Evolutionary conservation across 2,329 filamentous ascomycete species (phyloP).

Genomic region (Plectosphaerella cucumerina): DNA sequence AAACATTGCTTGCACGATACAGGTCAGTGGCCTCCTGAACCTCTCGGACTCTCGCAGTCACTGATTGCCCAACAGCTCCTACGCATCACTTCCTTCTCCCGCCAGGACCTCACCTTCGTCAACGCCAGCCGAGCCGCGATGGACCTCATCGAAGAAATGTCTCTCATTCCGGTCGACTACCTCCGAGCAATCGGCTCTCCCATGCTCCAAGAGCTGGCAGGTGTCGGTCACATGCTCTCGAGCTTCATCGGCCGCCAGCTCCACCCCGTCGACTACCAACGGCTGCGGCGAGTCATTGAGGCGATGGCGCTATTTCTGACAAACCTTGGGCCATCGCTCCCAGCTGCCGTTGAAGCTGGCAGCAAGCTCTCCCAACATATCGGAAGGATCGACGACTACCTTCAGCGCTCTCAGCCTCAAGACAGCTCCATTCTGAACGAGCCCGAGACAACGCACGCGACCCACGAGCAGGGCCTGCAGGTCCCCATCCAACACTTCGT

Average conservation of each 20-base stretch:
- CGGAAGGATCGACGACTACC: slow-evolving; percentile 10
- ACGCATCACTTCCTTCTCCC: slow-evolving; percentile 11
- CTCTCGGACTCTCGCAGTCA: no score
- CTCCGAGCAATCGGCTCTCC: slow-evolving; percentile 12
- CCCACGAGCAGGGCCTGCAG: not conserved
- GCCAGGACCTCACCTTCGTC: slow-evolving; percentile 10
- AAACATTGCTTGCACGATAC: slow-evolving; percentile 28
- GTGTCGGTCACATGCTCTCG: slow-evolving; percentile 11
- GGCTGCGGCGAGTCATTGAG: slow-evolving; percentile 11
- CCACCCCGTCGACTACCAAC: slow-evolving; percentile 7
- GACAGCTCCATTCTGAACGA: slow-evolving; percentile 4
- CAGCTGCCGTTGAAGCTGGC: slow-evolving; percentile 9
- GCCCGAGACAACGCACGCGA: not conserved
- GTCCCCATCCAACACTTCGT: slow-evolving; percentile 1
- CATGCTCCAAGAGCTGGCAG: slow-evolving; percentile 13
- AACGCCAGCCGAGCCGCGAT: slow-evolving; percentile 10
- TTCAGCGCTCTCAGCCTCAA: not conserved
- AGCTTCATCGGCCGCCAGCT: slow-evolving; percentile 13
- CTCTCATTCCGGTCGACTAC: slow-evolving; percentile 9
- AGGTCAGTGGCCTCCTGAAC: slow-evolving; percentile 8
- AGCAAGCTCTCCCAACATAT: slow-evolving; percentile 10
- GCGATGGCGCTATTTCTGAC: slow-evolving; percentile 12
- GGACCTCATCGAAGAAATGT: slow-evolving; percentile 11
- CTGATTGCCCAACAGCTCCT: slow-evolving; percentile 6
- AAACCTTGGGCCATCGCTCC: slow-evolving; percentile 9